These are phyloP conservation scores for Micromonas commoda DNA, from an alignment of 139 green algal species.

Conservation along the genomic window DNA sequence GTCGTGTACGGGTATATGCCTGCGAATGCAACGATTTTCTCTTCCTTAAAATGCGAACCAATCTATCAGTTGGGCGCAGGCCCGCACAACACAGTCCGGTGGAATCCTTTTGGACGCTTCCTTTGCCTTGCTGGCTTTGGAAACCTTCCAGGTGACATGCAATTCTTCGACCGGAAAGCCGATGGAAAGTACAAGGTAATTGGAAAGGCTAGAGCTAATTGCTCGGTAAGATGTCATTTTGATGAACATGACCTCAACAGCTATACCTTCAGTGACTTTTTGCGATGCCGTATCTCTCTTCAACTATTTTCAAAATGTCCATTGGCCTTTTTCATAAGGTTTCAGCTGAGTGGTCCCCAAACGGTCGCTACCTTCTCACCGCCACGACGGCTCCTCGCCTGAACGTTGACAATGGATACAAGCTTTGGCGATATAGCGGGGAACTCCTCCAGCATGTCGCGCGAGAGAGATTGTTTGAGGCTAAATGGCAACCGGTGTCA, in stretches of 20 bases:
- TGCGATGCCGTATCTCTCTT: too few species aligned
- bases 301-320: too few species aligned
- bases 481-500: background rate
- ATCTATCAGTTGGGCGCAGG: conserved; percentile 78
- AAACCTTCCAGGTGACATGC: conserved; percentile 77
- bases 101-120: conserved; percentile 77
- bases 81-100: conserved; percentile 75
- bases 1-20: conserved; percentile 69
- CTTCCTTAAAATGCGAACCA: conserved; percentile 62
- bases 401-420: conserved; percentile 88
- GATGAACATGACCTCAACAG: background rate
- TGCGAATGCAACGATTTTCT: conserved; percentile 74
- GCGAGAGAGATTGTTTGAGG: conserved; percentile 56
- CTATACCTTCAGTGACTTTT: background rate
- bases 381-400: conserved; percentile 78
- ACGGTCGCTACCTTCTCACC: conserved; percentile 72
- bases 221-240: conserved; percentile 10
- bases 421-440: conserved; percentile 78
- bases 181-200: conserved; percentile 24
- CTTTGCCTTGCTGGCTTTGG: conserved; percentile 49
- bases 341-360: conserved; percentile 69
- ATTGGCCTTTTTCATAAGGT: too few species aligned
- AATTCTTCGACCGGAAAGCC: conserved; percentile 61
- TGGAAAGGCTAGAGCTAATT: background rate
- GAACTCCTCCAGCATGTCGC: conserved; percentile 41